Evolutionary conservation across 148 eudicot species (phyloP), one percentile per base, ranked within the genome.

Genomic region (Cornus suecica): DNA sequence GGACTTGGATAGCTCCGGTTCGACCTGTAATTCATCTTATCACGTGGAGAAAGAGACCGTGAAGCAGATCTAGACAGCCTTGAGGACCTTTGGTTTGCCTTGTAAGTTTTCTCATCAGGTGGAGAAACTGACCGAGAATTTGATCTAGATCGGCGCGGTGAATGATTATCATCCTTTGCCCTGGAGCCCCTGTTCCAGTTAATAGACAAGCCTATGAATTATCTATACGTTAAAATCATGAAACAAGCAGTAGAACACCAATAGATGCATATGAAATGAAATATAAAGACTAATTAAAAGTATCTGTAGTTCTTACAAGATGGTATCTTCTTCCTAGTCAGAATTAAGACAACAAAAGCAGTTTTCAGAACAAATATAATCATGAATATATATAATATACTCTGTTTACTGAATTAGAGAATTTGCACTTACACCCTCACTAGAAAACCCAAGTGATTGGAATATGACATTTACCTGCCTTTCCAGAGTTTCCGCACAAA

Each of bases 381-480:
- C n/a, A 62, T 31, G 48, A 25, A 68, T 67, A 29, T 27, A 52
- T 34, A 72, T 30, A 34, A 32, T 51, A 28, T 32, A 58, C 69
- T 27, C 71, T 45, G 48, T 52, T 45, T 1, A 9, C 24, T 54
- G 28, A 45, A 32, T 18, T n/a, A 24, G 61, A 28, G 25, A 66
- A 66, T n/a, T 71, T 54, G 28, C 45, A 69, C 72, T 29, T 31
- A 56, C 8, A 70, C 54, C 54, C 37, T 78, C 76, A 74, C 66
- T 52, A 4, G 61, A 67, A 76, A 77, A 74, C 74, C 86, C 81
- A 77, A 74, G 62, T 69, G 75, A 65, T 68, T 69, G 78, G 83
- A 86, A 86, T 37, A 37, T 77, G 81, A 83, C 85, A 84, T 87
- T 91, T 91, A 94, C 98, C 98, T 91, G 97, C 79, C 83, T 81